phyloP scores from a whole-genome alignment of 2,329 filamentous ascomycete species.

The Ophiostoma populinum region DNA sequence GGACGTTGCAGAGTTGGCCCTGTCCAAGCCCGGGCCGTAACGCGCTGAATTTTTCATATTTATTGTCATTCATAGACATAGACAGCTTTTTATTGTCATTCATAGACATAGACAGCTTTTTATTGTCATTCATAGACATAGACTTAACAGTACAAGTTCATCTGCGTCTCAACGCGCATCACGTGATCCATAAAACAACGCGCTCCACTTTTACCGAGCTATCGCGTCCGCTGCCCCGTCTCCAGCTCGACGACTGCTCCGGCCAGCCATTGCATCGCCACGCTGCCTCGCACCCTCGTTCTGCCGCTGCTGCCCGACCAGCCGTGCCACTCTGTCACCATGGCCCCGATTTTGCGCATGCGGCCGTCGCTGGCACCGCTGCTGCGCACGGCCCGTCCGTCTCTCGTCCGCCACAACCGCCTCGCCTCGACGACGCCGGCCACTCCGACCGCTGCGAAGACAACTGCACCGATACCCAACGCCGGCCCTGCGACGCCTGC shows the following conservation, averaged over 20 bases:
- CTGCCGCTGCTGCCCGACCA: too few relatives aligned
- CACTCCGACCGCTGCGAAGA: not conserved
- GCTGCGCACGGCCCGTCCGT: not conserved
- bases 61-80: too few relatives aligned
- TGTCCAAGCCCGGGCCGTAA: too few relatives aligned
- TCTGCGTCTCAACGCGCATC: too few relatives aligned
- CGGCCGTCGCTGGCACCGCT: constrained; percentile 12
- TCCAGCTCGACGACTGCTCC: not conserved
- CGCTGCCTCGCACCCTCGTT: not conserved
- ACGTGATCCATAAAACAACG: not conserved
- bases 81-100: not conserved
- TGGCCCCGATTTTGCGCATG: constrained; percentile 17
- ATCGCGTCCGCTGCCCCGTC: not conserved
- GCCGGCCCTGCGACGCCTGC: not conserved
- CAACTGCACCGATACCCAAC: not conserved
- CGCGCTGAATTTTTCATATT: too few relatives aligned
- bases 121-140: not conserved
- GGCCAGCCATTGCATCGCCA: constrained; percentile 7
- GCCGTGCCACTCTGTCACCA: constrained; percentile 9
- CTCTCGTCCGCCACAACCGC: not conserved
- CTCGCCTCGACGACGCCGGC: not conserved
- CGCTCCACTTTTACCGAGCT: not conserved
- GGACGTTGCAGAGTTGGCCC: too few relatives aligned
- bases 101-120: not conserved
- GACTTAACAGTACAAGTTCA: too few relatives aligned